These are phyloP conservation scores for Chalciporus piperatus DNA, from an alignment of 768 basidiomycete species.

Conservation along the genomic window DNA sequence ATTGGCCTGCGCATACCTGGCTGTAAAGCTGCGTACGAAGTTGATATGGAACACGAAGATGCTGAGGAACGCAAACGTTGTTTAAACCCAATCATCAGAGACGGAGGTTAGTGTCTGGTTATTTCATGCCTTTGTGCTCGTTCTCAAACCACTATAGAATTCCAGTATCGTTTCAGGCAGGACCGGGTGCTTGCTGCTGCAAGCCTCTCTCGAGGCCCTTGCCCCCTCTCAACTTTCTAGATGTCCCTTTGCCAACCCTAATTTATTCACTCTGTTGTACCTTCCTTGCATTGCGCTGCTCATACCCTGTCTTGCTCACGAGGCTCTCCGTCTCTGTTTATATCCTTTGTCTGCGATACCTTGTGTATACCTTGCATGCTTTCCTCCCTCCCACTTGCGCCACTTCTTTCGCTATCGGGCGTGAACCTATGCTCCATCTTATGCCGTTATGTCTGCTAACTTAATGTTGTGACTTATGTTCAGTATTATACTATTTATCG, in stretches of 20 bases:
- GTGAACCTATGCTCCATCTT: slow-evolving; percentile 13
- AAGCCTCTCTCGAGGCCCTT: slow-evolving; percentile 44
- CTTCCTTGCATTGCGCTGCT: neutral
- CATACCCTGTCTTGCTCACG: slow-evolving; percentile 18
- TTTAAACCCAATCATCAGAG: slow-evolving; percentile 62
- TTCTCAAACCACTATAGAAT: slow-evolving; percentile 37
- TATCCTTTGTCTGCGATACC: neutral
- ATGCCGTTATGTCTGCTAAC: slow-evolving; percentile 16
- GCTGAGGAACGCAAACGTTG: slow-evolving; percentile 45
- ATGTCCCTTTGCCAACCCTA: neutral
- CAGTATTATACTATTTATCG: slow-evolving; percentile 13
- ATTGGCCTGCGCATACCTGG: slow-evolving; percentile 58
- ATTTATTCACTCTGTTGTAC: slow-evolving; percentile 26
- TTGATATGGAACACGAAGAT: slow-evolving; percentile 69
- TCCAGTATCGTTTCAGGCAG: slow-evolving; percentile 62
- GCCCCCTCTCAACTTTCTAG: slow-evolving; percentile 60
- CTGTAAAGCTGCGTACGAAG: slow-evolving; percentile 62
- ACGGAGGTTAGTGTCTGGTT: slow-evolving; percentile 42
- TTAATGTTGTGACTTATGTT: slow-evolving; percentile 3
- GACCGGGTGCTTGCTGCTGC: slow-evolving; percentile 43
- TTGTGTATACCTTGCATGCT: slow-evolving; percentile 21
- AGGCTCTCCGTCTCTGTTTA: slow-evolving; percentile 1
- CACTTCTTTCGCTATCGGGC: neutral
- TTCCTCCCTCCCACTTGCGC: neutral
- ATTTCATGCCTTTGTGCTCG: neutral